Evolutionary conservation across 2,329 filamentous ascomycete species (phyloP).

Genomic region (Aspergillus nomiae): DNA sequence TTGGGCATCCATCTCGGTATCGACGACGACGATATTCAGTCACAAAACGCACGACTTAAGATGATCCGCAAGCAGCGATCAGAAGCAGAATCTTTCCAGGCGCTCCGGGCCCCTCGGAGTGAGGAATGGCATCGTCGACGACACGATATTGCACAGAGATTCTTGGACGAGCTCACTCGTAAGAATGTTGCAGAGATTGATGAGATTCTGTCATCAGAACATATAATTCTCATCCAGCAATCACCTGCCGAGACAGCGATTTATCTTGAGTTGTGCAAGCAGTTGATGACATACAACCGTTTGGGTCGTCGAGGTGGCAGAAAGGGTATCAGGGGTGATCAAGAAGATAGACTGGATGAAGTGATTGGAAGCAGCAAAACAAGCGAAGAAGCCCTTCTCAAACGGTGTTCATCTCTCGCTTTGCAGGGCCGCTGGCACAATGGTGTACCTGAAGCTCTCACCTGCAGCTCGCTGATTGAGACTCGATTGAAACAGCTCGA

Average conservation of each 20-base stretch:
- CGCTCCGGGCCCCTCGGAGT: slow-evolving; percentile 53
- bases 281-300: slow-evolving; percentile 55
- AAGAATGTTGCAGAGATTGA: slow-evolving; percentile 48
- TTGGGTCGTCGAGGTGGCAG: slow-evolving; percentile 31
- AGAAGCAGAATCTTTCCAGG: slow-evolving; percentile 58
- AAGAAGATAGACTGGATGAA: slow-evolving; percentile 45
- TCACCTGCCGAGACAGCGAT: slow-evolving; percentile 52
- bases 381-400: slow-evolving; percentile 58
- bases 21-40: slow-evolving; percentile 51
- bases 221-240: slow-evolving; percentile 47
- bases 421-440: slow-evolving; percentile 30
- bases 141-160: slow-evolving; percentile 55
- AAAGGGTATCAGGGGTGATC: slow-evolving; percentile 29
- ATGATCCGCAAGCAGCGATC: slow-evolving; percentile 24
- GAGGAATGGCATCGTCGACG: slow-evolving; percentile 55
- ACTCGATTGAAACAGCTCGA: slow-evolving; percentile 26
- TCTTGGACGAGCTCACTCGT: slow-evolving; percentile 57
- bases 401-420: slow-evolving; percentile 44
- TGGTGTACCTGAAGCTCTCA: slow-evolving; percentile 30
- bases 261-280: slow-evolving; percentile 59
- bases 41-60: slow-evolving; percentile 51
- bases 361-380: slow-evolving; percentile 49
- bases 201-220: slow-evolving; percentile 49
- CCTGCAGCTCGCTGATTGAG: slow-evolving; percentile 34
- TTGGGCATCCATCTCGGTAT: slow-evolving; percentile 58